Conservation (phyloP, 2,329 filamentous ascomycete species). For the Blumeriella jaapii region DNA sequence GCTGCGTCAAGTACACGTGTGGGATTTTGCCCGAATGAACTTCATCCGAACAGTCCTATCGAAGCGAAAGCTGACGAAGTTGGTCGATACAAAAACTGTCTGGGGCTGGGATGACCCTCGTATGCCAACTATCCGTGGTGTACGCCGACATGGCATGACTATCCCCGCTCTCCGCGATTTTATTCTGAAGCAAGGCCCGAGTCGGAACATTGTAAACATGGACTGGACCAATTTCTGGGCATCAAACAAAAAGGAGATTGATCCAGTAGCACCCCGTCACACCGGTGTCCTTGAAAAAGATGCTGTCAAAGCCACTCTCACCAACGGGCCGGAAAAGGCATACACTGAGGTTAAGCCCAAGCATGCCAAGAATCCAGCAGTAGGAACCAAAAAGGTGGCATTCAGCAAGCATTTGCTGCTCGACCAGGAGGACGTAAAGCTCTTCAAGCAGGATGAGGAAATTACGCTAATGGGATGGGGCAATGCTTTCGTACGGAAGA, state of each 20-base stretch:
- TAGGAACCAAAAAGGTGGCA: conserved; percentile 77
- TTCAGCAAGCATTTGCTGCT: conserved; percentile 67
- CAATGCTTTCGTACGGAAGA: conserved; percentile 67
- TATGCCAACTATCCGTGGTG: conserved; percentile 75
- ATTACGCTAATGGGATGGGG: conserved; percentile 97
- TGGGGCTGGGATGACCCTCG: conserved; percentile 81
- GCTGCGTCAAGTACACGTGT: conserved; percentile 68
- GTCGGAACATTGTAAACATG: conserved; percentile 72
- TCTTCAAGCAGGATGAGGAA: conserved; percentile 76
- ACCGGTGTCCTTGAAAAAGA: conserved; percentile 62
- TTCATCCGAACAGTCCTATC: conserved; percentile 74
- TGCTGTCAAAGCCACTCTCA: conserved; percentile 58
- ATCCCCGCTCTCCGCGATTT: conserved; percentile 71
- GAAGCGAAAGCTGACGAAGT: conserved; percentile 76
- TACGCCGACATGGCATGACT: conserved; percentile 67
- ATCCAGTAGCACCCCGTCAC: conserved; percentile 63
- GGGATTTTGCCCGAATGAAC: conserved; percentile 78
- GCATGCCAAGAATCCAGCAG: conserved; percentile 77
- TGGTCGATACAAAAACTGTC: conserved; percentile 65
- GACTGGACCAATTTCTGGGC: conserved; percentile 67
- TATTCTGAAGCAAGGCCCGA: conserved; percentile 74
- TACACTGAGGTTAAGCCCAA: conserved; percentile 68
- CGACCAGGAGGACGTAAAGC: conserved; percentile 76
- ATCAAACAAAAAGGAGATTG: conserved; percentile 71
- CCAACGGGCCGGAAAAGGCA: conserved; percentile 49